Conservation (phyloP, 495 filamentous ascomycete genomes). For the Trichoderma virens region DNA sequence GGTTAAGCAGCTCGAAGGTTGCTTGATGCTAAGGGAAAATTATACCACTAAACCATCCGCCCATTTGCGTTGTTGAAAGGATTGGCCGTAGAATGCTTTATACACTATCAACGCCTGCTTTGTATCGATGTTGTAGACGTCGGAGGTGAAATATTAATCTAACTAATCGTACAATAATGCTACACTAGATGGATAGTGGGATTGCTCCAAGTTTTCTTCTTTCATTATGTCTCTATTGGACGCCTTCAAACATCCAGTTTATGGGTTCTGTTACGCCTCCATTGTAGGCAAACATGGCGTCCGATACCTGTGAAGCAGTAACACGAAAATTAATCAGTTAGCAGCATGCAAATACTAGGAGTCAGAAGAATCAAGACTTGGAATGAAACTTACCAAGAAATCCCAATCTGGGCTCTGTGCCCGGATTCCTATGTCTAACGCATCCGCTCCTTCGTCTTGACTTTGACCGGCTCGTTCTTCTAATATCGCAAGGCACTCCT, state of each 20-base stretch:
- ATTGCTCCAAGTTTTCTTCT: too few species aligned
- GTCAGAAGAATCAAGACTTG: neutral
- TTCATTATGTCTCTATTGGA: neutral
- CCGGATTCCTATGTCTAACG: neutral
- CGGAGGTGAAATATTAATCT: neutral
- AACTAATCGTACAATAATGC: neutral
- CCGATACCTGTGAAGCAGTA: neutral
- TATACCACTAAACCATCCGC: conserved; percentile 9
- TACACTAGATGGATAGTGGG: neutral
- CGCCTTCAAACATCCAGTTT: neutral
- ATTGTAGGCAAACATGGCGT: neutral
- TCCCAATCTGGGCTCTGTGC: neutral
- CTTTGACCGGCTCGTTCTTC: neutral
- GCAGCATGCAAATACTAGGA: neutral
- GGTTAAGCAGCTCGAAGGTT: too few species aligned
- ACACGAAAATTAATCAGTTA: neutral
- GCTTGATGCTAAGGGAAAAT: conserved; percentile 8
- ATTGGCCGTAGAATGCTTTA: neutral
- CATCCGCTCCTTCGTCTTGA: neutral
- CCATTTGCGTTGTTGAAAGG: neutral
- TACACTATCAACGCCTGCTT: neutral
- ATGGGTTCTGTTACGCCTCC: neutral
- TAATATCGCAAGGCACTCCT: neutral
- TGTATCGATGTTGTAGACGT: neutral
- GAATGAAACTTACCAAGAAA: neutral